Conservation (phyloP, 2,329 filamentous ascomycete species). For the Ceratocystis huliohia region DNA sequence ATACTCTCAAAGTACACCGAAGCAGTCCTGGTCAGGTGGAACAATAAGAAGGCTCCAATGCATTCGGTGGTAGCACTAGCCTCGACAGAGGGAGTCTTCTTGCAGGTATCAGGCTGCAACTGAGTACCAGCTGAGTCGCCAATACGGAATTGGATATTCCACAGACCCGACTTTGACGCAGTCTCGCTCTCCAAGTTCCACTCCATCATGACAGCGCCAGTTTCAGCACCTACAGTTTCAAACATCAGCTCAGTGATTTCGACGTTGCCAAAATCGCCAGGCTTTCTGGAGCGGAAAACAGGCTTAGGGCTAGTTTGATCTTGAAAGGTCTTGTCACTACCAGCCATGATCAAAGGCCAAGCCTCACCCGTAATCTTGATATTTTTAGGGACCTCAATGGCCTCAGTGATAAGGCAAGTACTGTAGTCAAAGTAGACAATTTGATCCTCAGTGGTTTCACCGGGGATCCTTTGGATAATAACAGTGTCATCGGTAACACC, state of each 20-base stretch:
- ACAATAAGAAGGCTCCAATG: constrained; percentile 58
- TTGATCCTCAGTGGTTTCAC: constrained; percentile 50
- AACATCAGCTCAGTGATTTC: constrained; percentile 85
- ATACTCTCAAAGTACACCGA: constrained; percentile 76
- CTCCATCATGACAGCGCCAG: constrained; percentile 80
- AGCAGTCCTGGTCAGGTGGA: constrained; percentile 49
- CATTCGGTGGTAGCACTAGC: constrained; percentile 54
- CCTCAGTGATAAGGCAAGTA: constrained; percentile 56
- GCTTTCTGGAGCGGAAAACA: constrained; percentile 72
- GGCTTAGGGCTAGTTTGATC: constrained; percentile 64
- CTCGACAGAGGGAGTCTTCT: constrained; percentile 56
- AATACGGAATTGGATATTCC: constrained; percentile 92
- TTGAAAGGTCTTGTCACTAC: constrained; percentile 55
- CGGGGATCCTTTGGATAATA: constrained; percentile 66
- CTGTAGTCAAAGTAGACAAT: constrained; percentile 67
- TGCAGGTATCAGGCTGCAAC: constrained; percentile 66
- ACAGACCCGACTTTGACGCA: constrained; percentile 65
- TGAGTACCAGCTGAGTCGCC: constrained; percentile 75
- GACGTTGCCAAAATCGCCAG: constrained; percentile 63
- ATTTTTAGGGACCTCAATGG: constrained; percentile 60
- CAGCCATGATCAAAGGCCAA: constrained; percentile 80
- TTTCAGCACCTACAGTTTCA: constrained; percentile 67
- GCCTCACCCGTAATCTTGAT: constrained; percentile 84
- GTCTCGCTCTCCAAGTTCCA: constrained; percentile 67
- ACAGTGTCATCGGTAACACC: constrained; percentile 76